Base-by-base conservation (phyloP, 2,329 filamentous ascomycete genomes). In the Claviceps pusilla region DNA sequence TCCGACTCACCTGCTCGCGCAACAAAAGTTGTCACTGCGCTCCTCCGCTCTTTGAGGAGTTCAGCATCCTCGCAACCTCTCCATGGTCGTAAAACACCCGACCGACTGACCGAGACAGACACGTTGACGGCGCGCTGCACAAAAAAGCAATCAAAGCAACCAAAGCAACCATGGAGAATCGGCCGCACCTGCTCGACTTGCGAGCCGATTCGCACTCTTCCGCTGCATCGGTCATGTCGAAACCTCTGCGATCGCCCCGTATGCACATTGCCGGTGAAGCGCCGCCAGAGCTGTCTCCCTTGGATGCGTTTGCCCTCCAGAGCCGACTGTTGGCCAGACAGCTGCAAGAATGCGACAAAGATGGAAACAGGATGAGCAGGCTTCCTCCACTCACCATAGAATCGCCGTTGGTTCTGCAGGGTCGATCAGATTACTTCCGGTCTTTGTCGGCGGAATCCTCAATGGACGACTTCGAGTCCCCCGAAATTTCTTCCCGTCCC, bases 251-350 rank as follows among this genome's bases (percentile, higher is more conserved):
- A 59, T 89, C 86, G n/a, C 86, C 86, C 46, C 83, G 86, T 57
- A 73, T 89, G 56, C 85, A 89, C 68, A 76, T 87, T 55, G 85
- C 86, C 55, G 87, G 87, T 57, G 87, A 91, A 62, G 79, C 86
- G 1, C 91, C 93, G 24, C 93, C 93, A 5, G 87, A 93, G 52
- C 77, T 97, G 55, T 97, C 93, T 7, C 93, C 93, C 11, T 79
- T 98, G 59, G 93, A 98, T 76, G 91, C 91, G 50, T 94, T 98
- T 66, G 91, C 91, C 28, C 78, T 91, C 58, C 91, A 97, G 66
- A 94, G 90, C 62, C 84, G 91, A 55, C 73, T 94, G 62, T 78
- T 98, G 52, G 89, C 89, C 43, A 87, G 82, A 70, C 86, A 95
- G 69, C 80, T 98, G 57, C 85, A 95, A 67, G 84, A 93, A 61